These are phyloP conservation scores for Dianthus caryophyllus DNA, from an alignment of 148 eudicot species.

Conservation along the genomic window DNA sequence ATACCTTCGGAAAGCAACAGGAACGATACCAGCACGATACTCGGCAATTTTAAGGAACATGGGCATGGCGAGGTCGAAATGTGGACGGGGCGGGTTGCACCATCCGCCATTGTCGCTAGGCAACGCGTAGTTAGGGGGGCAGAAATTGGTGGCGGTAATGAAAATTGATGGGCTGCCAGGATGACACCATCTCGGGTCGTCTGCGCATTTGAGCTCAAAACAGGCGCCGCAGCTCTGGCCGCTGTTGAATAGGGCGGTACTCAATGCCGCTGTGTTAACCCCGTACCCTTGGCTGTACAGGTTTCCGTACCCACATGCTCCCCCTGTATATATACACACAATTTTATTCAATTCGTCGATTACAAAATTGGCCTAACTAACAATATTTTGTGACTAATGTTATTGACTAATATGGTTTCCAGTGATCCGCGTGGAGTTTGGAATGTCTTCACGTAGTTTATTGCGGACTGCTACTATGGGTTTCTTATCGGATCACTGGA, in stretches of 20 bases:
- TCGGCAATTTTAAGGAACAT: slow-evolving; percentile 84
- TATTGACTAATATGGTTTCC: not conserved
- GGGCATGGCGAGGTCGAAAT: slow-evolving; percentile 91
- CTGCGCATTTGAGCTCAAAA: slow-evolving; percentile 67
- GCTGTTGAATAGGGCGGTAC: slow-evolving; percentile 80
- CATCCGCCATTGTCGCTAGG: slow-evolving; percentile 84
- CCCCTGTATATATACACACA: slow-evolving; percentile 36
- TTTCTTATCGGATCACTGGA: not conserved
- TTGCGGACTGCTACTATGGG: no score
- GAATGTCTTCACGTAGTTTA: not conserved
- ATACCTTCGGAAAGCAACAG: slow-evolving; percentile 72
- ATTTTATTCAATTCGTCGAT: not conserved
- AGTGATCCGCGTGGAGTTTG: slow-evolving; percentile 1
- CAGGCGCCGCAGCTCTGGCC: slow-evolving; percentile 85
- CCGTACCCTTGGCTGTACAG: slow-evolving; percentile 82
- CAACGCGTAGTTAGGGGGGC: slow-evolving; percentile 72
- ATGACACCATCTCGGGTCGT: slow-evolving; percentile 72
- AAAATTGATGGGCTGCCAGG: slow-evolving; percentile 83
- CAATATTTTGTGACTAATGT: not conserved
- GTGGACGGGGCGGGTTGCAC: slow-evolving; percentile 87
- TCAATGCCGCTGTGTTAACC: slow-evolving; percentile 72
- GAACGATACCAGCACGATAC: slow-evolving; percentile 88
- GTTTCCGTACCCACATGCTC: slow-evolving; percentile 86
- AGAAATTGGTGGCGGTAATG: slow-evolving; percentile 77
- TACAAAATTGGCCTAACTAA: not conserved